These are phyloP conservation scores for Neurospora sp. DNA, from an alignment of 2,329 filamentous ascomycete genomes.

Conservation along the genomic window DNA sequence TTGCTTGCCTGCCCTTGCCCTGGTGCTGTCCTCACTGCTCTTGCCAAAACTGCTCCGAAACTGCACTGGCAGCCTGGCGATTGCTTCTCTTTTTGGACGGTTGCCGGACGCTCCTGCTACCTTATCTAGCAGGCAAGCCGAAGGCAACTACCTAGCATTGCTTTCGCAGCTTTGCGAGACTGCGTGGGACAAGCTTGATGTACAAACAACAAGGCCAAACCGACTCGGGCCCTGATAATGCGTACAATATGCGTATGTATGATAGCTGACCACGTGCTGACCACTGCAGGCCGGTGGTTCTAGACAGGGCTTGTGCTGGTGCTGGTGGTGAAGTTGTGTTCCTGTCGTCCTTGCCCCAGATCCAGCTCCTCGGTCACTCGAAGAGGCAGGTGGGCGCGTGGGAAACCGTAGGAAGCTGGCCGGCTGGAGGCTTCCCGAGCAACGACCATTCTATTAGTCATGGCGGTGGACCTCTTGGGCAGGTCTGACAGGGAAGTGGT, in stretches of 20 bases:
- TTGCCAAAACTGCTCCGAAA: background rate
- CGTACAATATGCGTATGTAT: background rate
- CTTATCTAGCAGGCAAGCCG: background rate
- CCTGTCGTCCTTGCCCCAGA: background rate
- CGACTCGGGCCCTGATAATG: background rate
- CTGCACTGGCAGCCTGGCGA: background rate
- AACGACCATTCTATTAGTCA: background rate
- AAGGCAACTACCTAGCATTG: background rate
- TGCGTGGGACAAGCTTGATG: background rate
- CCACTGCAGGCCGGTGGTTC: background rate
- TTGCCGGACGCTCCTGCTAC: background rate
- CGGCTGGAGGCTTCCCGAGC: background rate
- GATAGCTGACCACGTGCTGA: background rate
- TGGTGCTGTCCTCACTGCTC: background rate
- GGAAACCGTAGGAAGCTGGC: background rate
- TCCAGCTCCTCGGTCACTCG: background rate
- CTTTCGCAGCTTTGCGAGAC: background rate
- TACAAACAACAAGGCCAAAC: background rate
- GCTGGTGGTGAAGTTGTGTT: background rate
- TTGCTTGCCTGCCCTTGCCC: background rate
- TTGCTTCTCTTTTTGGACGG: background rate
- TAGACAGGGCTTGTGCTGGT: background rate
- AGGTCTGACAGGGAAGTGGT: background rate
- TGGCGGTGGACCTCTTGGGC: background rate
- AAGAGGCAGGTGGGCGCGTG: background rate